A percentile compares a stretch with the other conserved stretches of the same genome.
phyloP scores from a whole-genome alignment of 768 basidiomycete genomes.

The Paxillus involutus region DNA sequence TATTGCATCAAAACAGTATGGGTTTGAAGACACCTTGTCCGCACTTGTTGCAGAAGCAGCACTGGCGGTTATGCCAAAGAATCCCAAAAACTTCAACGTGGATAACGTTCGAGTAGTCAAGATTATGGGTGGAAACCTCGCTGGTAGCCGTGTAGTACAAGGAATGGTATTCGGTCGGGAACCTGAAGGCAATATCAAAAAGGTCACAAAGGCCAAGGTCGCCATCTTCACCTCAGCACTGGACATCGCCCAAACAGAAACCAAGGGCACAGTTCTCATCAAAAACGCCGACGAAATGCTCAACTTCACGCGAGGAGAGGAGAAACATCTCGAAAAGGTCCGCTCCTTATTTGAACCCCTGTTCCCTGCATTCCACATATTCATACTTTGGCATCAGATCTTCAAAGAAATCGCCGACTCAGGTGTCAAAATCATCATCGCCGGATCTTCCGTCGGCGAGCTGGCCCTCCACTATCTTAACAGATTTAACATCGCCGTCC shows the following conservation, averaged over 20 bases:
- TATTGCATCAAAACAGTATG: slow-evolving; percentile 97
- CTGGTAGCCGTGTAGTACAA: slow-evolving; percentile 82
- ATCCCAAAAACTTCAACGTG: slow-evolving; percentile 92
- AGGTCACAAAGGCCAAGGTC: slow-evolving; percentile 84
- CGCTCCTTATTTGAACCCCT: neutral
- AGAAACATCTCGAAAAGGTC: slow-evolving; percentile 93
- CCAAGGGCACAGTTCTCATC: slow-evolving; percentile 96
- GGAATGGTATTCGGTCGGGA: slow-evolving; percentile 99
- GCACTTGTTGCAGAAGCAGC: slow-evolving; percentile 91
- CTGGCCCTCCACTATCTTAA: slow-evolving; percentile 97
- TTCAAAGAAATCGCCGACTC: slow-evolving; percentile 97
- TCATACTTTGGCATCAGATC: slow-evolving; percentile 54
- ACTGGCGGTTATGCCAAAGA: slow-evolving; percentile 85
- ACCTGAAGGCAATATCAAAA: slow-evolving; percentile 89
- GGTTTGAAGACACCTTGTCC: slow-evolving; percentile 81
- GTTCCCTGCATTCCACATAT: neutral
- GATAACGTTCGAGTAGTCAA: slow-evolving; percentile 99
- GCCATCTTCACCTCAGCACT: slow-evolving; percentile 93
- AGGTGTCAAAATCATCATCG: slow-evolving; percentile 91
- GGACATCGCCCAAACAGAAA: slow-evolving; percentile 96
- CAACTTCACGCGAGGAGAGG: slow-evolving; percentile 94
- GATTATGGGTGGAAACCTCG: slow-evolving; percentile 93
- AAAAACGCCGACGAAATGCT: slow-evolving; percentile 96
- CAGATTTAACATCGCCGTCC: slow-evolving; percentile 88
- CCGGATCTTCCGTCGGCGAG: slow-evolving; percentile 91